Conservation (phyloP, 2,329 filamentous ascomycete species). For the Podosphaera fusca region DNA sequence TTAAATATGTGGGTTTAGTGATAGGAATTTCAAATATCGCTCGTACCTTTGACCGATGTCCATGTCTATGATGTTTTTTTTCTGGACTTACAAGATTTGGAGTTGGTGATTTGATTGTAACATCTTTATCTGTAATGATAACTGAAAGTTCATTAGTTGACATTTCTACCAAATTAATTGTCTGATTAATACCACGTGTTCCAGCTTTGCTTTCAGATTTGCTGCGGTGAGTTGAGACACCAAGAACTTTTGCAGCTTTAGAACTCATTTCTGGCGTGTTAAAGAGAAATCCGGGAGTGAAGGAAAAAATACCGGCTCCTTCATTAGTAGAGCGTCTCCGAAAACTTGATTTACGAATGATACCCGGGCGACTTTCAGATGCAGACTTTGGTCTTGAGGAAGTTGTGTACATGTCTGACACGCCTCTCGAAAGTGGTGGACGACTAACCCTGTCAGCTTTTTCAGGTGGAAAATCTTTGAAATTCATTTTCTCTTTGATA, state of each 20-base stretch:
- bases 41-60: constrained; percentile 21
- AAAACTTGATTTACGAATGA: constrained; percentile 33
- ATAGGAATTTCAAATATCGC: background rate
- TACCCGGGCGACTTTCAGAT: constrained; percentile 35
- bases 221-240: constrained; percentile 23
- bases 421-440: constrained; percentile 21
- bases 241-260: constrained; percentile 66
- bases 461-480: constrained; percentile 28
- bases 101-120: constrained; percentile 18
- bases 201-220: constrained; percentile 26
- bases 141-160: constrained; percentile 6
- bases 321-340: constrained; percentile 47
- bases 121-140: constrained; percentile 25
- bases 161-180: background rate
- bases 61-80: constrained; percentile 22
- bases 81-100: constrained; percentile 22
- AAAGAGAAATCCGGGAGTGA: constrained; percentile 41
- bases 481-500: constrained; percentile 16
- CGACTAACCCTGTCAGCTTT: constrained; percentile 34
- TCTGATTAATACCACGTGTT: constrained; percentile 15
- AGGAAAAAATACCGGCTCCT: constrained; percentile 37
- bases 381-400: constrained; percentile 47
- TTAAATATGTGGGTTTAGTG: background rate
- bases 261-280: constrained; percentile 33
- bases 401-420: constrained; percentile 43